Evolutionary conservation across 805 yeast species (phyloP).

Genomic region (Spathaspora gorwiae): DNA sequence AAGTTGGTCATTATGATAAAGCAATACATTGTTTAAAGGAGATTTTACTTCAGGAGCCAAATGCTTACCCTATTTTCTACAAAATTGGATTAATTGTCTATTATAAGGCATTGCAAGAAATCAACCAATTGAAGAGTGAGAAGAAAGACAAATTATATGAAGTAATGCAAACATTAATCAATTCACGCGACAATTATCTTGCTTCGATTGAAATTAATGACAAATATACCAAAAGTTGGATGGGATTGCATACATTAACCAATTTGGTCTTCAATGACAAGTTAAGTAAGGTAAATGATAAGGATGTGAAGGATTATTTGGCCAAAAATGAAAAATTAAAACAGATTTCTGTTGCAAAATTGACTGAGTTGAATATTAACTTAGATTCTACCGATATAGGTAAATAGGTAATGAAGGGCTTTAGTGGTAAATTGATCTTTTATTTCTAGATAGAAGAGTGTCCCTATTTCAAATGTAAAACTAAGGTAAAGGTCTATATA

Average conservation of each 20-base stretch:
- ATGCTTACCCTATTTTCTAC: slow-evolving; percentile 62
- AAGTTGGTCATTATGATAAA: slow-evolving; percentile 58
- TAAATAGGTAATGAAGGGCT: too few relatives aligned
- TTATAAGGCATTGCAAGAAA: slow-evolving; percentile 23
- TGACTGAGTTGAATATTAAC: slow-evolving; percentile 12
- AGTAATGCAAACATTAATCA: slow-evolving; percentile 17
- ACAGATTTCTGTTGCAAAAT: slow-evolving; percentile 15
- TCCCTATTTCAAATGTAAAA: too few relatives aligned
- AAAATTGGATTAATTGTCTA: slow-evolving; percentile 48
- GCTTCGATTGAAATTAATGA: slow-evolving; percentile 78
- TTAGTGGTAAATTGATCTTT: too few relatives aligned
- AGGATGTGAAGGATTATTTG: slow-evolving; percentile 18
- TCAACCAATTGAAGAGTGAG: slow-evolving; percentile 11
- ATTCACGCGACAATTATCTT: slow-evolving; percentile 47
- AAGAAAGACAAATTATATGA: slow-evolving; percentile 29
- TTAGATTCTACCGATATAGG: slow-evolving; percentile 3
- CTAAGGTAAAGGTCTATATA: too few relatives aligned
- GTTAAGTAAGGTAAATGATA: slow-evolving; percentile 13
- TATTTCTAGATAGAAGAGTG: too few relatives aligned
- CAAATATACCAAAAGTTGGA: slow-evolving; percentile 67
- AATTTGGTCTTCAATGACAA: slow-evolving; percentile 15
- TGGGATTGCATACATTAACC: slow-evolving; percentile 48
- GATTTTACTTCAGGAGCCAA: slow-evolving; percentile 61
- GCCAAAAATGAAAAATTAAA: slow-evolving; percentile 20
- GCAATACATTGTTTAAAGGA: slow-evolving; percentile 70